phyloP scores from a whole-genome alignment of 352 stramenopile genomes.

The Globisporangium alternatum region DNA sequence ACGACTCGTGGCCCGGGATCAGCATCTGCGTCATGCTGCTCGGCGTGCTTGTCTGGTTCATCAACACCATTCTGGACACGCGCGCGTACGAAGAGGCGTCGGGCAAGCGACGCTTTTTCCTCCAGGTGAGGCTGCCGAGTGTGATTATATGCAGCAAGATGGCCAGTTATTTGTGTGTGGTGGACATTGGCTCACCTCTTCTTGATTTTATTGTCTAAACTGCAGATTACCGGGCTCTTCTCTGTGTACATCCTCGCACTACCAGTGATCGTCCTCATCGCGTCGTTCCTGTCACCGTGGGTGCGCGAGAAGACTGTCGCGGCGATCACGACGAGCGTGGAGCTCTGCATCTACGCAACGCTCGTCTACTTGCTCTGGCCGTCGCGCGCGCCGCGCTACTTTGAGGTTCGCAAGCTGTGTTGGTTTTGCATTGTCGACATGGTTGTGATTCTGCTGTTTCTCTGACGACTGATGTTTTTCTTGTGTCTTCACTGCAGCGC shows the following conservation, averaged over 20 bases:
- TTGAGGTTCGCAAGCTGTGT: conserved; percentile 46
- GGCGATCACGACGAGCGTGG: conserved; percentile 44
- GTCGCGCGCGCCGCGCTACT: conserved; percentile 64
- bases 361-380: conserved; percentile 75
- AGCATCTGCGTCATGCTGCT: conserved; percentile 65
- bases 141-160: not conserved
- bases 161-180: not conserved
- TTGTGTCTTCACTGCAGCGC: conserved; percentile 28
- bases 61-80: conserved; percentile 63
- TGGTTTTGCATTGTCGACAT: not conserved
- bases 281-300: conserved; percentile 74
- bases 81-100: conserved; percentile 52
- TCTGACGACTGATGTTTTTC: not conserved
- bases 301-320: conserved; percentile 76
- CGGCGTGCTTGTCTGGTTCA: conserved; percentile 60
- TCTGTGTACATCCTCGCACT: conserved; percentile 68
- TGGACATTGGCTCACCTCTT: not conserved
- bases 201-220: not conserved
- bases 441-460: not conserved
- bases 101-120: conserved; percentile 63
- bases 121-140: conserved; percentile 28
- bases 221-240: conserved; percentile 62
- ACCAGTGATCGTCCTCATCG: conserved; percentile 64
- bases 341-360: conserved; percentile 51
- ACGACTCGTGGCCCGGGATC: conserved; percentile 72